Percentiles rank a stretch among this genome's conserved stretches.
phyloP scores from a whole-genome alignment of 2,329 filamentous ascomycete genomes.

The Aspergillus melleus region DNA sequence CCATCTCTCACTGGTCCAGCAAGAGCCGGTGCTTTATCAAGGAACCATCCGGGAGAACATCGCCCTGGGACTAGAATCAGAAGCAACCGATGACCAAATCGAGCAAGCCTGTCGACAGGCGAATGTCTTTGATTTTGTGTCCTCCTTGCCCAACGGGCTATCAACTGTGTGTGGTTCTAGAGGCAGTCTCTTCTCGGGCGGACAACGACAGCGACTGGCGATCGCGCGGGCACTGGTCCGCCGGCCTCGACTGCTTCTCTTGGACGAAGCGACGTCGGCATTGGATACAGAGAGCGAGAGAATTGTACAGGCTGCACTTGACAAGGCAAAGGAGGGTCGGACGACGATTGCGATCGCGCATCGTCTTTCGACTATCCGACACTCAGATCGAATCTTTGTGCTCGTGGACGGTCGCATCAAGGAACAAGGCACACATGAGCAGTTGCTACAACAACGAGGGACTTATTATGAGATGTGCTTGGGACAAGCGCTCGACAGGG shows the following conservation, averaged over 20 bases:
- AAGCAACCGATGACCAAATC: constrained; percentile 30
- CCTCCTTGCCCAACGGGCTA: constrained; percentile 39
- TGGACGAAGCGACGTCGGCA: constrained; percentile 47
- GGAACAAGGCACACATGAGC: constrained; percentile 43
- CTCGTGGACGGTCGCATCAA: constrained; percentile 40
- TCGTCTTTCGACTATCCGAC: constrained; percentile 39
- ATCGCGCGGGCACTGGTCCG: constrained; percentile 45
- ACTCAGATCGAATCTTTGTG: constrained; percentile 30
- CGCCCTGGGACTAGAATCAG: constrained; percentile 51
- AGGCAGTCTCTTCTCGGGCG: constrained; percentile 40
- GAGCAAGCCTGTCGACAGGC: constrained; percentile 34
- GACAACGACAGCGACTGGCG: constrained; percentile 45
- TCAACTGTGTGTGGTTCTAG: constrained; percentile 34
- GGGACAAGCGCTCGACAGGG: constrained; percentile 4
- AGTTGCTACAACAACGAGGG: constrained; percentile 31
- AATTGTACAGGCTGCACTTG: constrained; percentile 23
- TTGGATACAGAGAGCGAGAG: constrained; percentile 40
- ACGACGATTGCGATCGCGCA: constrained; percentile 40
- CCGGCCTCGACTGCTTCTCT: constrained; percentile 39
- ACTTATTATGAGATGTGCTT: constrained; percentile 7
- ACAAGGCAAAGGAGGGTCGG: constrained; percentile 16
- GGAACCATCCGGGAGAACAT: constrained; percentile 70
- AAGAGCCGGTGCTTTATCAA: constrained; percentile 72
- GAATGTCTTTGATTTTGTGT: constrained; percentile 40
- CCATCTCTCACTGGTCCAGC: constrained; percentile 69